phyloP scores from a whole-genome alignment of 164 flowering plant species.

The Cinnamomum chago region DNA sequence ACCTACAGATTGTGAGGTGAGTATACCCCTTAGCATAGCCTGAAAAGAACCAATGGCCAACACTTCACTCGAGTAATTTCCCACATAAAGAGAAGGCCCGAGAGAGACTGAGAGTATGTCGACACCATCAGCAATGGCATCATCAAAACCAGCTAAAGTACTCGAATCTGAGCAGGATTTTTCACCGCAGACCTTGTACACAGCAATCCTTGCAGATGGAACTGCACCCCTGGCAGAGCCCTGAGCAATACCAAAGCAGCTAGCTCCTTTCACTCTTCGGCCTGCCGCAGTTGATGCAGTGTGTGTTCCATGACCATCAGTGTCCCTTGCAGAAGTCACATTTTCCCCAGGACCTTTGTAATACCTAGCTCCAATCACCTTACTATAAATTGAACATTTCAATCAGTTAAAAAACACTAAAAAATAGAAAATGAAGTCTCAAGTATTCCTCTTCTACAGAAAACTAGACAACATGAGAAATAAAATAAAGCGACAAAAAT shows the following conservation, averaged over 20 bases:
- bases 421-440: background rate
- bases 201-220: conserved; percentile 50
- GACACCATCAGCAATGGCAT: conserved; percentile 23
- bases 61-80: too few species aligned
- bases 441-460: too few species aligned
- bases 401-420: background rate
- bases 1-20: too few species aligned
- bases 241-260: conserved; percentile 26
- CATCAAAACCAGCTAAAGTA: conserved; percentile 51
- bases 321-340: conserved; percentile 18
- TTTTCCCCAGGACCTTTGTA: background rate
- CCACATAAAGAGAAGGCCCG: too few species aligned
- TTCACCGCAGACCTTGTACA: conserved; percentile 39
- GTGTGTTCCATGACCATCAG: conserved; percentile 49
- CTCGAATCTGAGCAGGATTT: conserved; percentile 27
- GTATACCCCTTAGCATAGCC: too few species aligned
- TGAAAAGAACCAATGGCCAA: too few species aligned
- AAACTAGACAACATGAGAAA: too few species aligned
- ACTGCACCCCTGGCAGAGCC: conserved; percentile 58
- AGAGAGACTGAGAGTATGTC: too few species aligned
- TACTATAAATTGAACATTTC: conserved; percentile 18
- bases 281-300: conserved; percentile 59
- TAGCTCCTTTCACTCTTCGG: conserved; percentile 23
- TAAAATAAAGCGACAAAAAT: too few species aligned
- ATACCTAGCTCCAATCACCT: conserved; percentile 42